A percentile compares a stretch with the other conserved stretches of the same genome.
Evolutionary conservation across 805 yeast genomes (phyloP).

Genomic region (Teunomyces pallodes): DNA sequence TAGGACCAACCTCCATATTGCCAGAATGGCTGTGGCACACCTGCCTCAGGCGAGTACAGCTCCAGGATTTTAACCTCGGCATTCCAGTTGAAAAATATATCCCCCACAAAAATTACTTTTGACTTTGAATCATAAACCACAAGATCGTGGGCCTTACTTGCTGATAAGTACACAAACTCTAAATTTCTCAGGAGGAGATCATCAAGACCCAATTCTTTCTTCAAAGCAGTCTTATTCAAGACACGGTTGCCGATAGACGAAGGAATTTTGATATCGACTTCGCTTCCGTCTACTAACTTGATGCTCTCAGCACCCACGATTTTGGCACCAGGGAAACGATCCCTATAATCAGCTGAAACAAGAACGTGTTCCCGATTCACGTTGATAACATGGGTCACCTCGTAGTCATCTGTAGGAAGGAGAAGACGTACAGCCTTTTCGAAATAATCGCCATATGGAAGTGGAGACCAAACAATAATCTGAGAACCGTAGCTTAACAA

Average conservation of each 20-base stretch:
- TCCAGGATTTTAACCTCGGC: slow-evolving; percentile 10
- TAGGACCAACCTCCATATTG: slow-evolving; percentile 15
- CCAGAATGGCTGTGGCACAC: slow-evolving; percentile 9
- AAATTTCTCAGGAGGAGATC: slow-evolving; percentile 7
- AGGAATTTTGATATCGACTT: slow-evolving; percentile 5
- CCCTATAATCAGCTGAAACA: slow-evolving; percentile 10
- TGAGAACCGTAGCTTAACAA: slow-evolving; percentile 24
- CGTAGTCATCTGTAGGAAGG: slow-evolving; percentile 5
- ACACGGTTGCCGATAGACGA: slow-evolving; percentile 12
- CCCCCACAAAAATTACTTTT: slow-evolving; percentile 12
- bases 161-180: slow-evolving; percentile 10
- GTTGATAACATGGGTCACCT: slow-evolving; percentile 12
- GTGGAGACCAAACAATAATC: slow-evolving; percentile 15
- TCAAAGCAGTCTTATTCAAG: slow-evolving; percentile 18
- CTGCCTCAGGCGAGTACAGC: slow-evolving; percentile 14
- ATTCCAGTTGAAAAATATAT: slow-evolving; percentile 10
- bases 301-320: slow-evolving; percentile 10
- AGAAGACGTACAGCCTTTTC: slow-evolving; percentile 11
- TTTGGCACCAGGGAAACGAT: slow-evolving; percentile 12
- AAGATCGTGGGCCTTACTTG: slow-evolving; percentile 12
- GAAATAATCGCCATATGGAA: slow-evolving; percentile 13
- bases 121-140: slow-evolving; percentile 12
- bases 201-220: slow-evolving; percentile 10
- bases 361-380: slow-evolving; percentile 13
- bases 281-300: background rate